Base-by-base conservation (phyloP, 176 grass and related monocot species). In the Lolium multiflorum region DNA sequence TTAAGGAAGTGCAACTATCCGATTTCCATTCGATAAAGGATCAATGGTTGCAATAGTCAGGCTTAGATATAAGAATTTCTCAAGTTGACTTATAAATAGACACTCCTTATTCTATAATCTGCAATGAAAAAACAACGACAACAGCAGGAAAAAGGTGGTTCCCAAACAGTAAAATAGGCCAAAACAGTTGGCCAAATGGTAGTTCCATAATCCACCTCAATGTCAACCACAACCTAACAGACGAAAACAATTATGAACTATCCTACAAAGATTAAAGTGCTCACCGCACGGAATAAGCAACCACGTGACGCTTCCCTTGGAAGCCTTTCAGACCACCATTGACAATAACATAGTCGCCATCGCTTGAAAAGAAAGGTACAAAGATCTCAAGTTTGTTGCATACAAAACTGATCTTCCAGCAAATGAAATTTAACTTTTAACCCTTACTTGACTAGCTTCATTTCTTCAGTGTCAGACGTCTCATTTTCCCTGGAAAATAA, bases 281-380 rank as follows among this genome's bases (percentile, higher is more conserved):
- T 92, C 63, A 98, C 97, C 97, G 87, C 24, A 94, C 92, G 76
- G 84, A 87, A 89, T 90, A 94, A 38, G 97, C 93, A 73, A 91
- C 76, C 6, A 96, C 64, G 65, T 96, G 88, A 26, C 82, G 85
- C 62, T 94, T 98, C 63, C 97, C 97, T 91, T 96, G 97, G 72
- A 98, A 98, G 58, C 92, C 85, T 89, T 96, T 98, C 79, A 98
- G 89, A 44, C 84, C 91, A 25, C 97, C 97, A 90, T 67, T 88
- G 61, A 98, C 86, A 55, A 87, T 82, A 51, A 91, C 92, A 96
- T 98, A 96, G 84, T 92, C 89, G 25, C 84, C 92, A 86, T 92
- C 68, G 39, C 92, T 98, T 66, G 59, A 82, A 79, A 44, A 92
- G 55, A 52, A 78, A 80, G 31, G 74, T 0, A 43, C 38, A 46